phyloP scores from a whole-genome alignment of 164 flowering plant genomes.

The Dillenia turbinata region DNA sequence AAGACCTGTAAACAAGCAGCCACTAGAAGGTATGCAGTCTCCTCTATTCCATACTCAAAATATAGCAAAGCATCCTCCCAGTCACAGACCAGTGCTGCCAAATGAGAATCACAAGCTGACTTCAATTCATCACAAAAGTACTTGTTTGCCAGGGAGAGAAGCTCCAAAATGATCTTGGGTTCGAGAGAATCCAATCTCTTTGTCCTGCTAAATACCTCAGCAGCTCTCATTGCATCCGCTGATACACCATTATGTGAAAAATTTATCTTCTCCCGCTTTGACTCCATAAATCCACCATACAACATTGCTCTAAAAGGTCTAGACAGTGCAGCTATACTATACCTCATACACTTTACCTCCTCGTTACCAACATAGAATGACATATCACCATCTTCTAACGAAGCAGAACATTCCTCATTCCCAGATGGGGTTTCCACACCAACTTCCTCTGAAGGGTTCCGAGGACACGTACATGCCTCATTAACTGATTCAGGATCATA shows the following conservation, averaged over 20 bases:
- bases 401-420: constrained; percentile 22
- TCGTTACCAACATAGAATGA: constrained; percentile 49
- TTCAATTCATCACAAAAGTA: constrained; percentile 84
- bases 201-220: constrained; percentile 55
- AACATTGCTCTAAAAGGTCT: constrained; percentile 59
- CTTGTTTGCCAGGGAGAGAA: constrained; percentile 60
- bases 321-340: constrained; percentile 55
- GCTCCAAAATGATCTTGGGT: constrained; percentile 56
- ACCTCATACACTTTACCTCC: constrained; percentile 52
- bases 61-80: constrained; percentile 56
- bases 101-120: constrained; percentile 54
- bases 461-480: constrained; percentile 38
- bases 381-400: constrained; percentile 36
- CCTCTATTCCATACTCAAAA: constrained; percentile 73
- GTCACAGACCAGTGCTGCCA: constrained; percentile 46
- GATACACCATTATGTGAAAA: constrained; percentile 60
- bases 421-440: not conserved
- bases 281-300: constrained; percentile 63
- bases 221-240: constrained; percentile 56
- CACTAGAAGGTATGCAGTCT: constrained; percentile 56
- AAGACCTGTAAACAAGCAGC: constrained; percentile 77
- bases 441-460: not conserved
- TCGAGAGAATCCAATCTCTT: constrained; percentile 39
- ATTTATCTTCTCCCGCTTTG: constrained; percentile 44
- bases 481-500: constrained; percentile 34